Conservation (phyloP, 805 yeast species). For the Wickerhamomyces canadensis region DNA sequence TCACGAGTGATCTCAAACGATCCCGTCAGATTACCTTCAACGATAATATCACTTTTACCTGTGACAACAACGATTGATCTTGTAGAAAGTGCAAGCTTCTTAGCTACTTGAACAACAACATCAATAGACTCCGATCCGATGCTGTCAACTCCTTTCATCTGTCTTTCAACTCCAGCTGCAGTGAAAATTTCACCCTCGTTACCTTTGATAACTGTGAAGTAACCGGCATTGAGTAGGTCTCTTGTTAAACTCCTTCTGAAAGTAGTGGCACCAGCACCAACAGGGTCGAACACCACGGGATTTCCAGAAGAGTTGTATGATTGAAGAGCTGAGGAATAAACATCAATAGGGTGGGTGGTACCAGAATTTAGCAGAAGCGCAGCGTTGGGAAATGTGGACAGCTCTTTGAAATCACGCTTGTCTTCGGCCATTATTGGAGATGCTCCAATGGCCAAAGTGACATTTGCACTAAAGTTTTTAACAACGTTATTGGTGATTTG, state of each 20-base stretch:
- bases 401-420: conserved; percentile 57
- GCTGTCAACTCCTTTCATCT: conserved; percentile 75
- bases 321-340: conserved; percentile 45
- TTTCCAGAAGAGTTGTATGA: conserved; percentile 51
- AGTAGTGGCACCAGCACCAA: conserved; percentile 82
- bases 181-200: conserved; percentile 75
- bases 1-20: conserved; percentile 13
- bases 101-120: conserved; percentile 35
- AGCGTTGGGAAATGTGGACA: conserved; percentile 49
- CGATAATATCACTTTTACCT: conserved; percentile 51
- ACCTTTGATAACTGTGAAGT: conserved; percentile 70
- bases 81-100: conserved; percentile 42
- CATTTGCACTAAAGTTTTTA: conserved; percentile 82
- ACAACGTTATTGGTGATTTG: conserved; percentile 90
- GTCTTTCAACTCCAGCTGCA: conserved; percentile 42
- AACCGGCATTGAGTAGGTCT: conserved; percentile 49
- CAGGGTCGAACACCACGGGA: conserved; percentile 83
- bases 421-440: conserved; percentile 88
- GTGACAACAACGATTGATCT: conserved; percentile 66
- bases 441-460: conserved; percentile 76
- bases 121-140: conserved; percentile 18
- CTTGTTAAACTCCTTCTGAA: conserved; percentile 47
- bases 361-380: conserved; percentile 73
- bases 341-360: conserved; percentile 42
- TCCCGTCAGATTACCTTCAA: conserved; percentile 36